A percentile compares a stretch with the other conserved stretches of the same genome.
Evolutionary conservation across 1,284 basidiomycete species (phyloP).

Genomic region (Omphalotus olearius): DNA sequence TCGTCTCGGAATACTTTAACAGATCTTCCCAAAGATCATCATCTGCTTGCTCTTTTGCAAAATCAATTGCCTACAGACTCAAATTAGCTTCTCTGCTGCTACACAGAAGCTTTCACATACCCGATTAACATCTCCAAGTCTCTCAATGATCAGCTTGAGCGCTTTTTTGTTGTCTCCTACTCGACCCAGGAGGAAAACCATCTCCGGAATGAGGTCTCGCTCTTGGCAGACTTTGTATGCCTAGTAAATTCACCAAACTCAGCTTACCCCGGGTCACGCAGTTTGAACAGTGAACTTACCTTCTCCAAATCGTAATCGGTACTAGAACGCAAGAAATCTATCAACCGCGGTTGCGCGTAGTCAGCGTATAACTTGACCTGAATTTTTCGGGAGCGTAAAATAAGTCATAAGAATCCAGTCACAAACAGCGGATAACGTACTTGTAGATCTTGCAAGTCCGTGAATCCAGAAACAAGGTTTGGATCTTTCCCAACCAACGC

Average conservation of each 20-base stretch:
- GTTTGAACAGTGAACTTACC: slow-evolving; percentile 33
- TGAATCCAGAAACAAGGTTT: slow-evolving; percentile 70
- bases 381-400: not conserved
- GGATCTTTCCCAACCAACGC: slow-evolving; percentile 87
- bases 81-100: not conserved
- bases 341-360: slow-evolving; percentile 73
- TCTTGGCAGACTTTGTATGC: slow-evolving; percentile 87
- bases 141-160: slow-evolving; percentile 91
- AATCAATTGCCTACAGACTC: slow-evolving; percentile 82
- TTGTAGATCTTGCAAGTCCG: slow-evolving; percentile 69
- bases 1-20: slow-evolving; percentile 88
- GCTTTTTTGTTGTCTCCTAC: slow-evolving; percentile 98
- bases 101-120: slow-evolving; percentile 28
- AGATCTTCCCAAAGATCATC: slow-evolving; percentile 98
- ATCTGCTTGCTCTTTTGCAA: slow-evolving; percentile 96
- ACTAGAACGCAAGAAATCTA: slow-evolving; percentile 90
- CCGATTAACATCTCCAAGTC: slow-evolving; percentile 88
- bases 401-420: not conserved
- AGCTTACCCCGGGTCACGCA: not conserved
- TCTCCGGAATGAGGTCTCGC: slow-evolving; percentile 88
- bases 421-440: not conserved
- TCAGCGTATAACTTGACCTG: slow-evolving; percentile 91
- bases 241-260: slow-evolving; percentile 30
- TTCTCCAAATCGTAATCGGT: slow-evolving; percentile 90
- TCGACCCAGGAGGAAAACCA: slow-evolving; percentile 95